phyloP scores from a whole-genome alignment of 2,329 filamentous ascomycete species.

The Penicillium rolfsii region DNA sequence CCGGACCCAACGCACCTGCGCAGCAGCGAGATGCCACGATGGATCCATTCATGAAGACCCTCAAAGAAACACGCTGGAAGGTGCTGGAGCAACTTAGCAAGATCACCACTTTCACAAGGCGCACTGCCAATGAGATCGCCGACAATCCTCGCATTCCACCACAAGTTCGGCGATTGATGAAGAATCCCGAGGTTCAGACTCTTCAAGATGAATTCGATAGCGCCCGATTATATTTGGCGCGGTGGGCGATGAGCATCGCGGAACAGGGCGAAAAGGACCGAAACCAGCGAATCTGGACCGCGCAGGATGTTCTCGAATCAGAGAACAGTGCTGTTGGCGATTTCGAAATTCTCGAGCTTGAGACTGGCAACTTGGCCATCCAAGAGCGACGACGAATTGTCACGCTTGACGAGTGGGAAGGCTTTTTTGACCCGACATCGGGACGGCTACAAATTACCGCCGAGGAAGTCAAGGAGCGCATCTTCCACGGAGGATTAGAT shows the following conservation, averaged over 20 bases:
- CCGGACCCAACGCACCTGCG: slow-evolving; percentile 31
- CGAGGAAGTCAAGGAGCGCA: slow-evolving; percentile 94
- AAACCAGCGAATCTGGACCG: slow-evolving; percentile 88
- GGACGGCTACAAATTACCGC: slow-evolving; percentile 78
- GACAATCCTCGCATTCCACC: slow-evolving; percentile 91
- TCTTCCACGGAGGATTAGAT: slow-evolving; percentile 92
- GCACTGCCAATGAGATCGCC: slow-evolving; percentile 87
- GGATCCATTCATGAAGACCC: slow-evolving; percentile 89
- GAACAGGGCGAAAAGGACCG: slow-evolving; percentile 92
- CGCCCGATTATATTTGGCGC: slow-evolving; percentile 86
- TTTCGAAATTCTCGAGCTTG: slow-evolving; percentile 87
- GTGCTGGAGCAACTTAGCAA: slow-evolving; percentile 96
- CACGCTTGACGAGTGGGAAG: slow-evolving; percentile 84
- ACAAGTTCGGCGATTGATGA: slow-evolving; percentile 80
- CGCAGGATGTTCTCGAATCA: slow-evolving; percentile 86
- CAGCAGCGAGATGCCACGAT: slow-evolving; percentile 68
- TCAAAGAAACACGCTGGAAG: slow-evolving; percentile 96
- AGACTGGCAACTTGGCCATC: slow-evolving; percentile 71
- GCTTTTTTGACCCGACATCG: slow-evolving; percentile 76
- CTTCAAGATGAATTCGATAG: slow-evolving; percentile 97
- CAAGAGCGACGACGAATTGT: slow-evolving; percentile 78
- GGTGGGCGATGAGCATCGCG: slow-evolving; percentile 98
- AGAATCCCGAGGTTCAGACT: slow-evolving; percentile 91
- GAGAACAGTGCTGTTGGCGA: slow-evolving; percentile 95
- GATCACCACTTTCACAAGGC: slow-evolving; percentile 91